These are phyloP conservation scores for Beauveria scarabaeidicola DNA, from an alignment of 2,329 filamentous ascomycete species.

Conservation along the genomic window DNA sequence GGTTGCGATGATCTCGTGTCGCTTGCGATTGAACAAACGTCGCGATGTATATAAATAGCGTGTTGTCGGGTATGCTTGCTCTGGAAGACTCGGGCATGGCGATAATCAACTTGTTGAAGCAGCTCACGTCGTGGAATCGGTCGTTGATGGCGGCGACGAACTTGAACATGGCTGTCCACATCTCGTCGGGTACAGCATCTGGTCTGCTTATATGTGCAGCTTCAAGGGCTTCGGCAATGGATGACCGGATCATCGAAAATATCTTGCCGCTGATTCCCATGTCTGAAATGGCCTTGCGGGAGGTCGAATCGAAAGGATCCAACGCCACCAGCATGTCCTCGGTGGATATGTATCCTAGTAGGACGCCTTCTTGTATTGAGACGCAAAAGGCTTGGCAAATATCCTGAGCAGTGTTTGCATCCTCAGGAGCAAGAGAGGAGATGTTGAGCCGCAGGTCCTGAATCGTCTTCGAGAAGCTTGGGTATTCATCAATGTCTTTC, in stretches of 20 bases:
- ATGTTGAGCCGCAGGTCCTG: neutral
- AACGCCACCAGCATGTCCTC: constrained; percentile 1
- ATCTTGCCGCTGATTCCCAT: neutral
- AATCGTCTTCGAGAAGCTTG: neutral
- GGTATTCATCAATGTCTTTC: constrained; percentile 1
- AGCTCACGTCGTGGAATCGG: constrained; percentile 3
- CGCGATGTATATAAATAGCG: neutral
- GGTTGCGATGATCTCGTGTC: neutral
- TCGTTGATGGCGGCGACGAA: neutral
- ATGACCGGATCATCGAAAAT: neutral
- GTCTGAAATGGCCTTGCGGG: neutral
- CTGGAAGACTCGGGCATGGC: neutral
- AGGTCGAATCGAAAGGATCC: neutral
- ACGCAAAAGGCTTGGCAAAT: neutral
- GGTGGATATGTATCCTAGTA: neutral
- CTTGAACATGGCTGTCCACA: constrained; percentile 6
- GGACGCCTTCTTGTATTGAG: neutral
- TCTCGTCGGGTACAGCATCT: neutral
- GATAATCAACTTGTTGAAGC: neutral
- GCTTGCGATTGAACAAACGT: neutral
- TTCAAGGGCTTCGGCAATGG: neutral
- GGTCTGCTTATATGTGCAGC: neutral
- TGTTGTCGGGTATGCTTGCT: neutral
- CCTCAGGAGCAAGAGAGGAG: neutral
- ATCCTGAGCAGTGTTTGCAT: neutral